A percentile compares a stretch with the other conserved stretches of the same genome.
Conservation (phyloP, 768 basidiomycete genomes). For the Mrakia blollopis region DNA sequence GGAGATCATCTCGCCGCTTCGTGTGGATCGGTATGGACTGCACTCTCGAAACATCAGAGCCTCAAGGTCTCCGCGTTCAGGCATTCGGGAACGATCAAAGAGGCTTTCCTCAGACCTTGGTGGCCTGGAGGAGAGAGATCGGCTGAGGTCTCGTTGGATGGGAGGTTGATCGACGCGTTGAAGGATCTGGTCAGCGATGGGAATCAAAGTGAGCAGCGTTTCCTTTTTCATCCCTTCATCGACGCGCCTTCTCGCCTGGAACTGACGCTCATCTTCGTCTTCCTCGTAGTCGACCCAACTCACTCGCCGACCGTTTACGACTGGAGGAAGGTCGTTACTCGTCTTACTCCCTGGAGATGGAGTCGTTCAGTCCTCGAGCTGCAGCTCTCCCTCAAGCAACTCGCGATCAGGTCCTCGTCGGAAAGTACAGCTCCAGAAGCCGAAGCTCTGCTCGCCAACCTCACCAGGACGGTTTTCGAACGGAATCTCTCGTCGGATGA, state of each 20-base stretch:
- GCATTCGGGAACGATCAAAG: constrained; percentile 22
- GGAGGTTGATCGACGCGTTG: constrained; percentile 19
- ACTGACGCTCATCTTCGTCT: not conserved
- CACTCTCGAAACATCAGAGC: constrained; percentile 1
- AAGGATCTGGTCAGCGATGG: constrained; percentile 25
- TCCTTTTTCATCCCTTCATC: not conserved
- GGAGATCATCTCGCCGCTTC: not conserved
- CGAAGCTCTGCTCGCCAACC: constrained; percentile 13
- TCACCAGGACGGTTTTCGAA: constrained; percentile 29
- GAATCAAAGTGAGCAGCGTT: not conserved
- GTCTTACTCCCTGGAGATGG: constrained; percentile 28
- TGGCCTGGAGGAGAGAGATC: constrained; percentile 6
- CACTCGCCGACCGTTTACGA: constrained; percentile 21
- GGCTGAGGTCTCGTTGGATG: constrained; percentile 16
- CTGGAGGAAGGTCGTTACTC: constrained; percentile 28
- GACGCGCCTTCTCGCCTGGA: not conserved
- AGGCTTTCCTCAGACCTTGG: constrained; percentile 14
- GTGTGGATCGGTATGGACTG: not conserved
- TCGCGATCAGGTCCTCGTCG: constrained; percentile 3
- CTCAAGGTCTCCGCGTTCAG: constrained; percentile 19
- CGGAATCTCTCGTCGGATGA: constrained; percentile 27
- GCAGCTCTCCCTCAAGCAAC: constrained; percentile 24
- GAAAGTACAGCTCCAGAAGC: constrained; percentile 18
- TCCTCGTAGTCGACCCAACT: constrained; percentile 14
- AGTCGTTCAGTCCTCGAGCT: constrained; percentile 21